Percentiles rank a stretch among this genome's conserved stretches.
Conservation (phyloP, 768 basidiomycete species). For the Termitomyces sp. region DNA sequence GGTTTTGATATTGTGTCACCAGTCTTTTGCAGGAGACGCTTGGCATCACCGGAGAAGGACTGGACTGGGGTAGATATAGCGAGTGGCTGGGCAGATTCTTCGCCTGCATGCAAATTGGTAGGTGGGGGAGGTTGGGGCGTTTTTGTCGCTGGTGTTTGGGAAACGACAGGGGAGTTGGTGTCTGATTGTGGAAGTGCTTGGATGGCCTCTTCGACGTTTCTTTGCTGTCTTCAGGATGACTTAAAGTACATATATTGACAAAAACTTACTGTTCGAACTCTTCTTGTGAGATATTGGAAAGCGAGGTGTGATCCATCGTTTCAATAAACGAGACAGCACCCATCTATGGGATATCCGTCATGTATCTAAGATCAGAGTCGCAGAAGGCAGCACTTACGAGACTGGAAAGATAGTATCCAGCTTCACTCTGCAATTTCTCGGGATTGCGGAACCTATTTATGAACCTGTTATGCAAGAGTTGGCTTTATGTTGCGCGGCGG, state of each 20-base stretch:
- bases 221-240: slow-evolving; percentile 13
- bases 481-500: not conserved
- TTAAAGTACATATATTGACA: not conserved
- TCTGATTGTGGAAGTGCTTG: slow-evolving; percentile 45
- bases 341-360: slow-evolving; percentile 49
- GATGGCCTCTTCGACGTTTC: slow-evolving; percentile 53
- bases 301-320: slow-evolving; percentile 92
- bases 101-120: slow-evolving; percentile 62
- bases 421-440: slow-evolving; percentile 86
- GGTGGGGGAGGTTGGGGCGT: slow-evolving; percentile 10
- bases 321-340: slow-evolving; percentile 98
- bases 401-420: slow-evolving; percentile 96
- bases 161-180: slow-evolving; percentile 29
- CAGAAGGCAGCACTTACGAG: slow-evolving; percentile 49
- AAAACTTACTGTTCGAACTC: slow-evolving; percentile 77
- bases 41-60: slow-evolving; percentile 67
- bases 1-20: slow-evolving; percentile 90
- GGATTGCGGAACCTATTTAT: slow-evolving; percentile 94
- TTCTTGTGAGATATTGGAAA: slow-evolving; percentile 91
- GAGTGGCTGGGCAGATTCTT: slow-evolving; percentile 85
- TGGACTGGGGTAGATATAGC: slow-evolving; percentile 56
- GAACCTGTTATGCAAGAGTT: slow-evolving; percentile 57
- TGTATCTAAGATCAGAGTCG: not conserved
- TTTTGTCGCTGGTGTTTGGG: slow-evolving; percentile 25
- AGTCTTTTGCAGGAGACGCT: slow-evolving; percentile 81